Evolutionary conservation across 2,329 filamentous ascomycete genomes (phyloP).

Genomic region (Colletotrichum viniferum): DNA sequence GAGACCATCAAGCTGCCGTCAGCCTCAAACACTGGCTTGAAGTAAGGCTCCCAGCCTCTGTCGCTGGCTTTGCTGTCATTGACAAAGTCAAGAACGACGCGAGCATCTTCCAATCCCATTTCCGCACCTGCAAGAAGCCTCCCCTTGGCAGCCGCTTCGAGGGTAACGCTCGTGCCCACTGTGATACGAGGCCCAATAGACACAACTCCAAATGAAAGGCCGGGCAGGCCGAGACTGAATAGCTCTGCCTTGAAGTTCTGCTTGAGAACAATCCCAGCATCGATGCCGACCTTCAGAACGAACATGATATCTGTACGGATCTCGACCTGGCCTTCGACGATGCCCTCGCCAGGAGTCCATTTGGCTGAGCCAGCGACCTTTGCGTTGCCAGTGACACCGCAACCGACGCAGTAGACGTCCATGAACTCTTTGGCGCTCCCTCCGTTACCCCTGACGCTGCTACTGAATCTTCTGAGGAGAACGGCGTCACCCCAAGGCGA

Average conservation of each 20-base stretch:
- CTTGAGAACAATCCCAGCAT: slow-evolving; percentile 27
- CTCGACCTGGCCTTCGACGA: slow-evolving; percentile 28
- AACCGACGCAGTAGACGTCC: slow-evolving; percentile 35
- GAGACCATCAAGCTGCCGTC: slow-evolving; percentile 28
- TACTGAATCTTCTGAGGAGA: slow-evolving; percentile 27
- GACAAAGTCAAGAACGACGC: slow-evolving; percentile 19
- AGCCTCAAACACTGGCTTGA: slow-evolving; percentile 32
- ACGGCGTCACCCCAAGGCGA: slow-evolving; percentile 34
- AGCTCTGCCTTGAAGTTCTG: slow-evolving; percentile 26
- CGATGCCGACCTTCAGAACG: slow-evolving; percentile 33
- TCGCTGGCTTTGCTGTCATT: slow-evolving; percentile 22
- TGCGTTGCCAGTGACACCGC: slow-evolving; percentile 30
- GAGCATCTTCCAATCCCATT: slow-evolving; percentile 29
- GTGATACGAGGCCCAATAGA: not conserved
- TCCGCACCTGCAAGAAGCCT: slow-evolving; percentile 32
- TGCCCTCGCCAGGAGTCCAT: slow-evolving; percentile 27
- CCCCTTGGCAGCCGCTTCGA: slow-evolving; percentile 29
- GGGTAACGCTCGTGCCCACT: slow-evolving; percentile 24
- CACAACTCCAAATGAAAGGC: slow-evolving; percentile 28
- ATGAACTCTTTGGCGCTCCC: slow-evolving; percentile 19
- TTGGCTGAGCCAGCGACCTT: slow-evolving; percentile 20
- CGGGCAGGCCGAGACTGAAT: slow-evolving; percentile 27
- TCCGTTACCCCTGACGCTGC: slow-evolving; percentile 18
- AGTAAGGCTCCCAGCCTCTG: slow-evolving; percentile 29
- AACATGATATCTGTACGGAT: slow-evolving; percentile 27